These are phyloP conservation scores for Cercospora sojina DNA, from an alignment of 2,329 filamentous ascomycete genomes.

Conservation along the genomic window DNA sequence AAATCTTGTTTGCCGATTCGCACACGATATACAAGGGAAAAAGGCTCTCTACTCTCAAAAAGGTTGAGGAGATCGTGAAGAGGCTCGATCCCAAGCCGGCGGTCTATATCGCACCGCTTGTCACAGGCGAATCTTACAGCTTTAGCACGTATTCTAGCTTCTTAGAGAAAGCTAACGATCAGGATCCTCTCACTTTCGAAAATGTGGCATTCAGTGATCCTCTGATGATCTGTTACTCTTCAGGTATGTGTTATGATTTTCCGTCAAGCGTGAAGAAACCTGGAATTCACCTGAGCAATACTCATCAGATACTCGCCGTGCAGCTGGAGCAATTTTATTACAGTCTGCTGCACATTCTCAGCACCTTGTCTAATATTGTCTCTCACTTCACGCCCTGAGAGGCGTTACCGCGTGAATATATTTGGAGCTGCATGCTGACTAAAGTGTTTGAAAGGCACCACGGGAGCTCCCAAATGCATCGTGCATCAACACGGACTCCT, in stretches of 20 bases:
- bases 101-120: conserved; percentile 34
- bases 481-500: conserved; percentile 46
- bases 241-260: conserved; percentile 23
- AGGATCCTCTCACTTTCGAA: conserved; percentile 40
- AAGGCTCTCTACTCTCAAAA: conserved; percentile 35
- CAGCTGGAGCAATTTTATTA: too few species aligned
- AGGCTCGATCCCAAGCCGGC: conserved; percentile 33
- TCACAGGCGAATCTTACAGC: conserved; percentile 15
- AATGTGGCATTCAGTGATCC: conserved; percentile 45
- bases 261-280: background rate
- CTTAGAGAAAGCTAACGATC: conserved; percentile 33
- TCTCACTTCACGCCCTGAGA: background rate
- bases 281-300: background rate
- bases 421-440: background rate
- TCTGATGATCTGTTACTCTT: conserved; percentile 47
- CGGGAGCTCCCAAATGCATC: conserved; percentile 47
- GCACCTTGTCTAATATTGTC: background rate
- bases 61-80: conserved; percentile 37
- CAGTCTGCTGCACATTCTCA: background rate
- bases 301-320: background rate
- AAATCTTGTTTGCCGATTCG: conserved; percentile 44
- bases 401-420: background rate
- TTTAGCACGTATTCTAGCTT: conserved; percentile 38
- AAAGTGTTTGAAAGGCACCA: conserved; percentile 35
- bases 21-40: conserved; percentile 45